Percentiles rank a stretch among this genome's conserved stretches.
phyloP scores from a whole-genome alignment of 192 early-diverging fungal species.

The Coemansia sp. region DNA sequence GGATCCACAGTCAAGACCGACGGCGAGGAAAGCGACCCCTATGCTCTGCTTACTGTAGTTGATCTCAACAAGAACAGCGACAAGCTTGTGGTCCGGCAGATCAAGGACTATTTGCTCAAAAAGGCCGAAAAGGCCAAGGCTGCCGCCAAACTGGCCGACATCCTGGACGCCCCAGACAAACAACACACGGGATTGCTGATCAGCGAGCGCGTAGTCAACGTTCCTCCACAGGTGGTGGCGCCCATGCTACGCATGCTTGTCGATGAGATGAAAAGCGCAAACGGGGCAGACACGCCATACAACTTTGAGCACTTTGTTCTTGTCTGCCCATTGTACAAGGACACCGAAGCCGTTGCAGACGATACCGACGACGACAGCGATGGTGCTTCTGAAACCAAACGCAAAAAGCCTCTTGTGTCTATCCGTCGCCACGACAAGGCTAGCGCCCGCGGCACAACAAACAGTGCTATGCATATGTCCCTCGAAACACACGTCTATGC shows the following conservation, averaged over 20 bases:
- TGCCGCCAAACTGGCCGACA: slow-evolving; percentile 26
- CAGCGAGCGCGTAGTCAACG: slow-evolving; percentile 91
- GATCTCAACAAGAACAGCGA: slow-evolving; percentile 66
- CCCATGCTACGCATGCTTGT: slow-evolving; percentile 90
- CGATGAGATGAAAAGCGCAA: slow-evolving; percentile 78
- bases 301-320: slow-evolving; percentile 83
- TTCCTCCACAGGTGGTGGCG: slow-evolving; percentile 91
- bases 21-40: slow-evolving; percentile 74
- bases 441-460: not conserved
- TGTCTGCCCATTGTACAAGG: slow-evolving; percentile 79
- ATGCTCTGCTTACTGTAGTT: slow-evolving; percentile 80
- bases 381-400: not conserved
- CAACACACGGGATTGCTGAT: slow-evolving; percentile 68
- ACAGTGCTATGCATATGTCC: slow-evolving; percentile 22
- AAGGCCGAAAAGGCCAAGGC: slow-evolving; percentile 52
- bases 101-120: slow-evolving; percentile 66
- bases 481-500: slow-evolving; percentile 76
- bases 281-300: slow-evolving; percentile 72
- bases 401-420: not conserved
- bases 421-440: not conserved
- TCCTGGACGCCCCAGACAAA: slow-evolving; percentile 26
- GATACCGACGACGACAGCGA: slow-evolving; percentile 53
- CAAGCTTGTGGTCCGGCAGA: slow-evolving; percentile 55
- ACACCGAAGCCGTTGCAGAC: slow-evolving; percentile 62
- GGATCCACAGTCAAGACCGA: slow-evolving; percentile 93